A percentile compares a stretch with the other conserved stretches of the same genome.
Conservation (phyloP, 1,139 yeast genomes). For the Yamadazyma pseudoaaseri region DNA sequence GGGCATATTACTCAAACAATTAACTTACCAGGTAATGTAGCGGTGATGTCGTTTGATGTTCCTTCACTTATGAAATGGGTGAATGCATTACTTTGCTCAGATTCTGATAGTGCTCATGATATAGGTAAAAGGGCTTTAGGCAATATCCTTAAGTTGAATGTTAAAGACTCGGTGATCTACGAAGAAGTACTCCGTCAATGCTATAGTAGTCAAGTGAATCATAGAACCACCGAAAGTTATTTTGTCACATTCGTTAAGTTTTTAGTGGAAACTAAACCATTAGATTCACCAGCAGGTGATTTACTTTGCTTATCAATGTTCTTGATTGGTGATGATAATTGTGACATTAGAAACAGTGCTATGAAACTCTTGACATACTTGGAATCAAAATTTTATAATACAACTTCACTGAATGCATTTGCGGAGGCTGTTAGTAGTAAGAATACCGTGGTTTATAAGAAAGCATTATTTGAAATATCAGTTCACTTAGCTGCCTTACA, state of each 20-base stretch:
- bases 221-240: slow-evolving; percentile 61
- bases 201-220: slow-evolving; percentile 52
- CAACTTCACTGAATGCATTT: slow-evolving; percentile 44
- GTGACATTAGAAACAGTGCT: slow-evolving; percentile 61
- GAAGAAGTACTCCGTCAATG: slow-evolving; percentile 68
- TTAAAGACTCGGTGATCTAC: slow-evolving; percentile 54
- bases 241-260: slow-evolving; percentile 71
- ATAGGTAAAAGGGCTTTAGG: slow-evolving; percentile 73
- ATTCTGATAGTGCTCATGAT: slow-evolving; percentile 56
- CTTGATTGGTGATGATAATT: slow-evolving; percentile 66
- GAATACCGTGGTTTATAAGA: slow-evolving; percentile 73
- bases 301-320: slow-evolving; percentile 64
- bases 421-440: slow-evolving; percentile 63
- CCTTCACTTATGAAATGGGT: slow-evolving; percentile 75
- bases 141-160: slow-evolving; percentile 62
- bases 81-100: slow-evolving; percentile 61
- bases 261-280: slow-evolving; percentile 37
- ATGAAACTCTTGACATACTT: slow-evolving; percentile 54
- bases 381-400: slow-evolving; percentile 52
- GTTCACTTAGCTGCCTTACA: slow-evolving; percentile 51
- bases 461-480: slow-evolving; percentile 70
- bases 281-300: slow-evolving; percentile 50
- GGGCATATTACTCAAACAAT: slow-evolving; percentile 58
- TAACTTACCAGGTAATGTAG: slow-evolving; percentile 41
- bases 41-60: slow-evolving; percentile 67